These are phyloP conservation scores for Boletus barrowsii DNA, from an alignment of 768 basidiomycete genomes.

Conservation along the genomic window DNA sequence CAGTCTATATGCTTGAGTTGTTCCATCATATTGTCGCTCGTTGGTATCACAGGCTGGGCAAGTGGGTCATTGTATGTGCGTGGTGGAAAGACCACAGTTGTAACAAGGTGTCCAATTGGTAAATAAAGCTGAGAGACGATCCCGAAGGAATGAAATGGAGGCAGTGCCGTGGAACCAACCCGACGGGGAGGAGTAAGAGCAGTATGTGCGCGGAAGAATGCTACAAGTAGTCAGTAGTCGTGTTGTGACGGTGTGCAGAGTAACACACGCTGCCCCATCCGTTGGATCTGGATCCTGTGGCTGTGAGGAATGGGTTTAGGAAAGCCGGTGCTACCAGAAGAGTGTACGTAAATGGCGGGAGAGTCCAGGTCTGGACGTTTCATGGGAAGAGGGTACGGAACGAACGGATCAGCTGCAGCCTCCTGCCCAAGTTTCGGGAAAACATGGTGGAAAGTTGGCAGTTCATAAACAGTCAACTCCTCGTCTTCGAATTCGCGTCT, in stretches of 20 bases:
- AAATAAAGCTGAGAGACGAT: constrained; percentile 30
- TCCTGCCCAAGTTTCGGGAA: constrained; percentile 35
- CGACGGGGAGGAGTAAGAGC: not conserved
- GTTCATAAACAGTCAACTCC: constrained; percentile 8
- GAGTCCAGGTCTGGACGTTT: constrained; percentile 9
- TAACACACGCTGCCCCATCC: constrained; percentile 33
- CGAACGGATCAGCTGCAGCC: constrained; percentile 6
- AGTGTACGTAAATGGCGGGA: constrained; percentile 18
- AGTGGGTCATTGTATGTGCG: not conserved
- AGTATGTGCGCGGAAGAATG: not conserved
- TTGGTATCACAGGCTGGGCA: constrained; percentile 13
- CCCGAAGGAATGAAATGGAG: constrained; percentile 40
- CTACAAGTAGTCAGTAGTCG: not conserved
- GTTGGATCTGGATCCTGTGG: constrained; percentile 31
- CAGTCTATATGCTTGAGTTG: constrained; percentile 3
- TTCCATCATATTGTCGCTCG: constrained; percentile 19
- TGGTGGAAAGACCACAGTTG: constrained; percentile 35
- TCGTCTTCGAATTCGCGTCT: not conserved
- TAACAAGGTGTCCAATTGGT: constrained; percentile 27
- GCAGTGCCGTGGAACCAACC: constrained; percentile 32
- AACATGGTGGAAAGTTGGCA: constrained; percentile 19
- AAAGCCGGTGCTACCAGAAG: constrained; percentile 42
- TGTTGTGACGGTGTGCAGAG: no score
- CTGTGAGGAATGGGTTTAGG: constrained; percentile 42
- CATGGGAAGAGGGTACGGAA: constrained; percentile 4